Evolutionary conservation across 805 yeast species (phyloP), one percentile per base, ranked within the genome.

Genomic region (Scheffersomyces amazonensis): DNA sequence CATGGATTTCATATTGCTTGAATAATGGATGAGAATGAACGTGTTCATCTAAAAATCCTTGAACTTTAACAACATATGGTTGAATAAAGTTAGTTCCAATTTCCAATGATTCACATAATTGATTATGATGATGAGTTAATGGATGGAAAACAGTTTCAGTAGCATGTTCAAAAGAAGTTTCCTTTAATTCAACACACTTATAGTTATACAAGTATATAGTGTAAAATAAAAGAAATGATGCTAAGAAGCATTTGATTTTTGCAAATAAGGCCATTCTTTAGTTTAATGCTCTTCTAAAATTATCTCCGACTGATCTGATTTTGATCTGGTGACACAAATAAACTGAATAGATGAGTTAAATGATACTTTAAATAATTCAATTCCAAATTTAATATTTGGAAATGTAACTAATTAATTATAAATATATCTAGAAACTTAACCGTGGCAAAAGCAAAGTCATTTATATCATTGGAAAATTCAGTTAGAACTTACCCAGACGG

Each of bases 11-110:
- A 48, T 64, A 59, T 46, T 67, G 53, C 37, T 52, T 52, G 54
- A 54, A 63, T 36, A 58, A 50, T 20, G 53, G 60, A 45, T 63
- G 62, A n/a, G 67, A 52, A 52, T 58, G 65, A 40, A 67, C 69
- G 39, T 62, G 60, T 17, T 52, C 46, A 48, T 66, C 71, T 46
- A 68, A 55, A 47, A 59, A 61, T 7, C 35, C 44, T 21, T 56
- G 55, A 19, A 43, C 61, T 32, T 52, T 34, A 23, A 47, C 41
- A 22, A 52, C 39, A 47, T 64, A 65, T 24, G 75, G 75, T 35
- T 51, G 44, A 13, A 56, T 50, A 35, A 43, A 54, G 18, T 38
- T 37, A 28, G 56, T 55, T 31, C 64, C 67, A 31, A 48, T 46
- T 46, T 53, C 42, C 44, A 69, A 58, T 1, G 44, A 54, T 19